Base-by-base conservation (phyloP, 306 rosid species). In the Cyclanthera cordifolia region DNA sequence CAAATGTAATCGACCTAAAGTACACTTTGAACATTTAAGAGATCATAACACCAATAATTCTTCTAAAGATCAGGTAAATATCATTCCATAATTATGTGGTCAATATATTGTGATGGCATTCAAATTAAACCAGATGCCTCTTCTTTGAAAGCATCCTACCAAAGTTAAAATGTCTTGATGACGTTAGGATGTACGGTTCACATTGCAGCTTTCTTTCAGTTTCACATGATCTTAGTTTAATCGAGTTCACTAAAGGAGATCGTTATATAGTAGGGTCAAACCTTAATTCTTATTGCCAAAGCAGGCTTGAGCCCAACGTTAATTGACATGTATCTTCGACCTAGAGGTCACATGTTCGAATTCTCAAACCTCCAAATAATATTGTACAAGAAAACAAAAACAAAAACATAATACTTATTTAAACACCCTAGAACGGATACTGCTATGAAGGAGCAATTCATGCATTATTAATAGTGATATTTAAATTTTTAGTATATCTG, bases 141-240 rank as follows among this genome's bases (percentile, higher is more conserved):
- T 34, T 5, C 41, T 34, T 34, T 34, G 41, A 32, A 34, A 34
- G 41, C 41, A 34, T 56, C 63, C 11, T 56, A 24, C 20, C 20
- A 14, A 6, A 24, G 61, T 23, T 55, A 15, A 56, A 28, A 27
- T 28, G 43, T 57, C 27, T 0, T 30, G 65, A n/a, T 30, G 43
- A 5, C 8, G 7, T 34, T 14, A 57, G 65, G 65, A 32, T 34
- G 32, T 57, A 32, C 5, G n/a, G 46, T 37, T 20, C 68, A 34
- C 12, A 61, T 34, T 37, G 16, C 50, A 61, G 50, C 50, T 58
- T 37, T 37, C 60, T 54, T 61, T 61, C 50, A 61, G 34, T 54
- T 61, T 61, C 50, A 61, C 10, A 1, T 61, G 17, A 17, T 8
- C 50, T 4, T 34, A 37, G 68, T 37, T 17, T 20, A 1, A 37